These are phyloP conservation scores for Fomitopsis betulina DNA, from an alignment of 1,284 basidiomycete species.

Conservation along the genomic window DNA sequence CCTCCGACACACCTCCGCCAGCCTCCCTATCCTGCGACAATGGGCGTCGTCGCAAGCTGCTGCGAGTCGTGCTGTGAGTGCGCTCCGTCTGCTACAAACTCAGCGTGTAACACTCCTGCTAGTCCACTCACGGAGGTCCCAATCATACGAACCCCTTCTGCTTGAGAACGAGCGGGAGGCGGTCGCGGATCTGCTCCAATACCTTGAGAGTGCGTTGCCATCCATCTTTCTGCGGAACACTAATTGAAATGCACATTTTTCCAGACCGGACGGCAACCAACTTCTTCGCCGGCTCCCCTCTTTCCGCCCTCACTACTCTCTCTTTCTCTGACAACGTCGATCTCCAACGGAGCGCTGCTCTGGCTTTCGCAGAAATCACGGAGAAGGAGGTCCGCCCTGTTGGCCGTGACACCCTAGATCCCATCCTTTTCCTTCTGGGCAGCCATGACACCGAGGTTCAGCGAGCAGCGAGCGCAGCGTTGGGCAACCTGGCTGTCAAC, in stretches of 20 bases:
- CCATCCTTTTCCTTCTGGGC: slow-evolving; percentile 95
- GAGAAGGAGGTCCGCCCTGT: slow-evolving; percentile 99
- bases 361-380: slow-evolving; percentile 99
- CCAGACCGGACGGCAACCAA: slow-evolving; percentile 93
- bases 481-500: slow-evolving; percentile 98
- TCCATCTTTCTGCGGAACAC: background rate
- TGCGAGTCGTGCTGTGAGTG: slow-evolving; percentile 74
- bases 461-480: slow-evolving; percentile 95
- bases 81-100: slow-evolving; percentile 5
- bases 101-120: slow-evolving; percentile 11
- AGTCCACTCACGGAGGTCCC: slow-evolving; percentile 77
- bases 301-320: slow-evolving; percentile 92
- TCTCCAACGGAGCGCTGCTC: slow-evolving; percentile 94
- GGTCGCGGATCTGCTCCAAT: slow-evolving; percentile 95
- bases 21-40: slow-evolving; percentile 22
- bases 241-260: slow-evolving; percentile 1
- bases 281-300: slow-evolving; percentile 91
- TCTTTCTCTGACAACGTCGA: slow-evolving; percentile 99
- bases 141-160: slow-evolving; percentile 90
- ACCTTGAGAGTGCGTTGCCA: slow-evolving; percentile 87
- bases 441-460: slow-evolving; percentile 99
- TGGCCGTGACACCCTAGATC: slow-evolving; percentile 95
- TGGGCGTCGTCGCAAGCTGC: slow-evolving; percentile 64
- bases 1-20: slow-evolving; percentile 19
- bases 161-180: slow-evolving; percentile 98